These are phyloP conservation scores for Ustilago hordei DNA, from an alignment of 1,284 basidiomycete genomes.

Conservation along the genomic window DNA sequence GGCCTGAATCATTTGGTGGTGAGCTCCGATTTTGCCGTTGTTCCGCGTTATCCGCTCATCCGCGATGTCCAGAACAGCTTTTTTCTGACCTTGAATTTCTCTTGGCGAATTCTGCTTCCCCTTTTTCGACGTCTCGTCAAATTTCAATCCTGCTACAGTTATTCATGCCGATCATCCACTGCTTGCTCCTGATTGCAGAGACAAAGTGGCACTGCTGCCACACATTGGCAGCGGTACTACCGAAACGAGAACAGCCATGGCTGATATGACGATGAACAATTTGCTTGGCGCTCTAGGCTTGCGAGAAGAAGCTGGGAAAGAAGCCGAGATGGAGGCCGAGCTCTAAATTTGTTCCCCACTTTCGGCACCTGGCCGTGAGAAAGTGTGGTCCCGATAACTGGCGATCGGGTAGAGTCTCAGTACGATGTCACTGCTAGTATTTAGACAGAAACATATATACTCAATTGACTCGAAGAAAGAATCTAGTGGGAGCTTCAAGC, in stretches of 20 bases:
- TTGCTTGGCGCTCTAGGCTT: constrained; percentile 54
- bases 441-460: no score
- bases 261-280: constrained; percentile 67
- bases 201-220: constrained; percentile 82
- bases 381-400: no score
- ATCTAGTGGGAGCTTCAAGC: no score
- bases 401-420: no score
- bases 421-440: no score
- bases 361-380: not conserved
- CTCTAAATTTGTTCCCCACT: constrained; percentile 16
- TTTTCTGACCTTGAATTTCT: constrained; percentile 3
- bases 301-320: constrained; percentile 31
- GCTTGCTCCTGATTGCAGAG: constrained; percentile 70
- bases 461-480: no score
- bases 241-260: constrained; percentile 87
- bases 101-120: not conserved
- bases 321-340: constrained; percentile 51
- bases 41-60: constrained; percentile 17
- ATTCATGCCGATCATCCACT: constrained; percentile 81
- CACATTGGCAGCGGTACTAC: constrained; percentile 90
- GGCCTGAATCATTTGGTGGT: not conserved
- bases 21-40: constrained; percentile 11
- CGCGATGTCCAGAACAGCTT: not conserved
- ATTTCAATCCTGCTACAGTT: constrained; percentile 59
- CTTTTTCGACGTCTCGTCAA: not conserved